Base-by-base conservation (phyloP, 192 early-diverging fungal genomes). In the Coemansia sp. region DNA sequence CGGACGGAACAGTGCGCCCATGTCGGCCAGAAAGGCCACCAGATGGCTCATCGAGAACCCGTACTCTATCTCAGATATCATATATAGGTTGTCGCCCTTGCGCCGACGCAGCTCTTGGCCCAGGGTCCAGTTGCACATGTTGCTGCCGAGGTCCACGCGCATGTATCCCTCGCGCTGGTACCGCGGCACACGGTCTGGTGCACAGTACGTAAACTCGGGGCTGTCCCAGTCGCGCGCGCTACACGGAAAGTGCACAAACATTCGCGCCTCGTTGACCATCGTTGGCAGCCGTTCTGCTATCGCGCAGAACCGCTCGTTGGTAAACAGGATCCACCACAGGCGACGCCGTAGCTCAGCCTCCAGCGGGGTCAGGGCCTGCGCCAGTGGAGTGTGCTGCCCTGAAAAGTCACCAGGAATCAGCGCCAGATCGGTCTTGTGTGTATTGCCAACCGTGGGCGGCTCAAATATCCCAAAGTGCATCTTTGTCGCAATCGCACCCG, bases 31-130 rank as follows among this genome's bases (percentile, higher is more conserved):
- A 37, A 80, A 80, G 10, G 77, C 68, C 26, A 80, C 77, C 55
- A 80, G 69, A 27, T 80, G 77, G 68, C 77, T 73, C 77, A 80
- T 80, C 7, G 77, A 60, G 23, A 80, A 80, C n/a, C 77, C 77
- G 53, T 80, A 80, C 68, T 80, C 77, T 25, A 80, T 80, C 59
- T 80, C 77, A 35, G 68, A 70, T 68, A 80, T 71, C 65, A 80
- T 14, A 16, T 80, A 80, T 41, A 74, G 55, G 31, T 74, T 80
- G 55, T 71, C 77, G 3, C 8, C 35, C 65, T 80, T 80, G 64
- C 77, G 71, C 47, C 37, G 53, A 2, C 37, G 51, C 52, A 80
- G 65, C 65, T 80, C 77, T 48, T 67, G 68, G 26, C 51, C 64
- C 38, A 76, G 61, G 1, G 74, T 60, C 61, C 49, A 14, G 37